phyloP scores from a whole-genome alignment of 2,329 filamentous ascomycete species.

The Hypoxylon sp. region DNA sequence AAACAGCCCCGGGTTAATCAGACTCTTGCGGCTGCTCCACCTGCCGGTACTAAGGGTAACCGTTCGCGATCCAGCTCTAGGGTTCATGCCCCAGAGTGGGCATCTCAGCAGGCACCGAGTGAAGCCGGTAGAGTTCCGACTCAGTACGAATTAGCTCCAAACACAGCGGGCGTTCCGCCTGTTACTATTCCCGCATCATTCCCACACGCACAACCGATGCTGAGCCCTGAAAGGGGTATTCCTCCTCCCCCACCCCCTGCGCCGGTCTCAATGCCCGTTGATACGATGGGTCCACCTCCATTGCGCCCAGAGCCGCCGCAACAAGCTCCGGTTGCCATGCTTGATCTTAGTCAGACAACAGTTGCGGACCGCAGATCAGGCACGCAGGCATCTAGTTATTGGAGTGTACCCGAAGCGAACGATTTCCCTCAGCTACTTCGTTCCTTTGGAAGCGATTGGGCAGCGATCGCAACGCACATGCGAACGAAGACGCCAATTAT shows the following conservation, averaged over 20 bases:
- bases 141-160: conserved; percentile 62
- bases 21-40: conserved; percentile 64
- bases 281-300: conserved; percentile 70
- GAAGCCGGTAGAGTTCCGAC: conserved; percentile 60
- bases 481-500: conserved; percentile 89
- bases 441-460: conserved; percentile 85
- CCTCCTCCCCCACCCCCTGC: conserved; percentile 48
- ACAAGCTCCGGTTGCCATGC: conserved; percentile 64
- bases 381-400: conserved; percentile 82
- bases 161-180: conserved; percentile 62
- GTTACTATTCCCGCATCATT: conserved; percentile 53
- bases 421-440: conserved; percentile 81
- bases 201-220: conserved; percentile 48
- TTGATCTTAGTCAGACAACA: conserved; percentile 63
- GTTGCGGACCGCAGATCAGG: conserved; percentile 67
- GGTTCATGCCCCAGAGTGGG: conserved; percentile 62
- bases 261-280: conserved; percentile 59
- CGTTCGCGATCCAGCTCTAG: conserved; percentile 70
- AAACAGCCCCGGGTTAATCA: conserved; percentile 60
- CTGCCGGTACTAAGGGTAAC: conserved; percentile 59
- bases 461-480: conserved; percentile 82
- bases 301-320: conserved; percentile 69
- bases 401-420: conserved; percentile 85
- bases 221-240: conserved; percentile 49
- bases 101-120: conserved; percentile 53